Evolutionary conservation across 2,329 filamentous ascomycete genomes (phyloP).

Genomic region (Orbilia quercus): DNA sequence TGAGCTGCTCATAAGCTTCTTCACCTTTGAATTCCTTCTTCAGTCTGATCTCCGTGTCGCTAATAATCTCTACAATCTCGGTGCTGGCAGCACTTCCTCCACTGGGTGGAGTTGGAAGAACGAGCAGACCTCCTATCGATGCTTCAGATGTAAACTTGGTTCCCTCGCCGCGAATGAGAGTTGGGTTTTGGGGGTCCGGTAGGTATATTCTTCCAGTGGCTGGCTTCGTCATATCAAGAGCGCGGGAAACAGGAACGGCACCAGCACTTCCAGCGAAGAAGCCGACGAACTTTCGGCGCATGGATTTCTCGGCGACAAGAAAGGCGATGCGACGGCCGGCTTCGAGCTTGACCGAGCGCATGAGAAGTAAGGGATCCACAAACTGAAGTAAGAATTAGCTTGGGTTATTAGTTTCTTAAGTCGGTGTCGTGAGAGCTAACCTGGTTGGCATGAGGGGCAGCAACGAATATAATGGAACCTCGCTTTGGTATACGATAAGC

Average conservation of each 20-base stretch:
- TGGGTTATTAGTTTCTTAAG: neutral
- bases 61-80: slow-evolving; percentile 83
- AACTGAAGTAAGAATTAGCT: slow-evolving; percentile 71
- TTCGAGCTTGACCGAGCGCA: slow-evolving; percentile 87
- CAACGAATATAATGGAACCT: slow-evolving; percentile 93
- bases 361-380: slow-evolving; percentile 92
- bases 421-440: slow-evolving; percentile 65
- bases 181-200: slow-evolving; percentile 86
- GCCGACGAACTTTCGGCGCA: slow-evolving; percentile 88
- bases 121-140: slow-evolving; percentile 83
- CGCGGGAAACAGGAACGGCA: slow-evolving; percentile 90
- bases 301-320: slow-evolving; percentile 94
- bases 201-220: slow-evolving; percentile 85
- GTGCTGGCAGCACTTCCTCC: slow-evolving; percentile 79
- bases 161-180: slow-evolving; percentile 79
- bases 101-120: slow-evolving; percentile 74
- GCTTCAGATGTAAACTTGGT: slow-evolving; percentile 84
- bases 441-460: slow-evolving; percentile 96
- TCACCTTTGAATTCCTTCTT: slow-evolving; percentile 88
- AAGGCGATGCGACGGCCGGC: slow-evolving; percentile 89
- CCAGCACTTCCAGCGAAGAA: slow-evolving; percentile 85
- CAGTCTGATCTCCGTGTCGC: slow-evolving; percentile 81
- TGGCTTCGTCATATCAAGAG: slow-evolving; percentile 86
- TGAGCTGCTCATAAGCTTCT: slow-evolving; percentile 81
- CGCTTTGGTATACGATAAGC: slow-evolving; percentile 92